Conservation (phyloP, 2,329 filamentous ascomycete species). For the Xylariaceae sp. region DNA sequence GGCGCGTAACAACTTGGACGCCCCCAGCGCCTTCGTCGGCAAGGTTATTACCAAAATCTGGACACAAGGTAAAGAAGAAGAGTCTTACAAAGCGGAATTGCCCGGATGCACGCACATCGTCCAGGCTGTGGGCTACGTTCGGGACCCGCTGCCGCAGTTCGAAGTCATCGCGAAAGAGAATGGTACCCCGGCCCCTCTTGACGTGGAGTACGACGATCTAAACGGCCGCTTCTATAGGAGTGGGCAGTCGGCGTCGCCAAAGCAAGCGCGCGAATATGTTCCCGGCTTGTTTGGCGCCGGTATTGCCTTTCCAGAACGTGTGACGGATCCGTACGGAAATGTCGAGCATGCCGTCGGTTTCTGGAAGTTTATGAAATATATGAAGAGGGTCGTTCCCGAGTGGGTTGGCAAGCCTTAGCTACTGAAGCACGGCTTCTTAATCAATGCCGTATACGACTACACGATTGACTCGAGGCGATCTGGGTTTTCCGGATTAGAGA, state of each 20-base stretch:
- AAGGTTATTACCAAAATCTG: constrained; percentile 43
- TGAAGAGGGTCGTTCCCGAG: constrained; percentile 47
- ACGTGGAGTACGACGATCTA: constrained; percentile 30
- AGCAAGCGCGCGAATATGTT: constrained; percentile 35
- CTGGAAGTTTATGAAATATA: constrained; percentile 60
- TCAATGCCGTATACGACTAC: neutral
- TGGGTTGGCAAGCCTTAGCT: constrained; percentile 35
- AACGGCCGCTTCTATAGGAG: constrained; percentile 44
- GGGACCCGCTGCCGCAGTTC: constrained; percentile 45
- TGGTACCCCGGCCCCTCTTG: constrained; percentile 31
- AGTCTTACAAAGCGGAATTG: constrained; percentile 42
- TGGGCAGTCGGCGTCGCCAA: constrained; percentile 21
- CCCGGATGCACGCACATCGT: constrained; percentile 47
- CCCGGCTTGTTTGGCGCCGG: constrained; percentile 55
- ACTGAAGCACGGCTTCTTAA: neutral
- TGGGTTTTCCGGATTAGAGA: neutral
- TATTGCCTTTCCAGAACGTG: constrained; percentile 57
- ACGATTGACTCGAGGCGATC: neutral
- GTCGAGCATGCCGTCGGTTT: constrained; percentile 58
- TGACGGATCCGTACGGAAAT: constrained; percentile 56
- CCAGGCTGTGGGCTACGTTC: constrained; percentile 54
- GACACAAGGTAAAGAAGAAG: constrained; percentile 38
- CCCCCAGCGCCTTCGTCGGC: constrained; percentile 40
- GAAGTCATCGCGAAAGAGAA: constrained; percentile 13
- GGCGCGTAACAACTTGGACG: constrained; percentile 54